Conservation (phyloP, 768 basidiomycete species). For the Candolleomyces aberdarensis region DNA sequence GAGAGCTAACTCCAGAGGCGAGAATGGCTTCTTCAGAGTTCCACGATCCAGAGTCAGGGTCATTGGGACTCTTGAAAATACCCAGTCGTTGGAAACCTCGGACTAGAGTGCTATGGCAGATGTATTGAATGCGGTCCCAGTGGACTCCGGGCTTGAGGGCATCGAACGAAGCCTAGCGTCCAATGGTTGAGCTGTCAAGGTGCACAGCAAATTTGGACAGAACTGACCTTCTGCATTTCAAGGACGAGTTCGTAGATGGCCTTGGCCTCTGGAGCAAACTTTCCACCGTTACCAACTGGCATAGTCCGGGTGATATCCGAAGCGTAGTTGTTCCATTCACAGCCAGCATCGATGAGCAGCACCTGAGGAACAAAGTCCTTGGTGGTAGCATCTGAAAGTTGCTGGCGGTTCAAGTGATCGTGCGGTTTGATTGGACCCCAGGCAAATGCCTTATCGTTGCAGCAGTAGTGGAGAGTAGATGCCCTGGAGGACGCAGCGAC, state of each 20-base stretch:
- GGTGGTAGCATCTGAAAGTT: constrained; percentile 37
- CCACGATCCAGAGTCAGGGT: constrained; percentile 48
- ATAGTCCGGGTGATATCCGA: constrained; percentile 73
- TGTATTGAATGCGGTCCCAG: constrained; percentile 86
- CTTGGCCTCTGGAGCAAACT: constrained; percentile 76
- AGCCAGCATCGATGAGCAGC: constrained; percentile 91
- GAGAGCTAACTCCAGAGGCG: constrained; percentile 69
- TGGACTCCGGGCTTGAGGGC: constrained; percentile 74
- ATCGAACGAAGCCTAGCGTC: constrained; percentile 59
- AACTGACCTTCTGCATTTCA: constrained; percentile 74
- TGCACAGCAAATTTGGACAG: constrained; percentile 7
- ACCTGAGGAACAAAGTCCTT: constrained; percentile 61
- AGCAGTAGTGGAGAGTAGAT: constrained; percentile 92
- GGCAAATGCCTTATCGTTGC: constrained; percentile 83
- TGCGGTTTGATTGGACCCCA: constrained; percentile 70
- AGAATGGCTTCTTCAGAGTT: constrained; percentile 69
- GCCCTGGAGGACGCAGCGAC: constrained; percentile 86
- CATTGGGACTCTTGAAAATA: constrained; percentile 67
- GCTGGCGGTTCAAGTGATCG: constrained; percentile 52
- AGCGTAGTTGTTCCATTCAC: constrained; percentile 67
- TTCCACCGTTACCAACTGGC: constrained; percentile 92
- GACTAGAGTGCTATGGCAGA: constrained; percentile 81
- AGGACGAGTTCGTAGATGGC: constrained; percentile 86
- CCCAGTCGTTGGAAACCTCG: constrained; percentile 80
- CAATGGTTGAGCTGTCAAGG: not conserved